Base-by-base conservation (phyloP, 139 green algal genomes). In the Asterochloris erici region DNA sequence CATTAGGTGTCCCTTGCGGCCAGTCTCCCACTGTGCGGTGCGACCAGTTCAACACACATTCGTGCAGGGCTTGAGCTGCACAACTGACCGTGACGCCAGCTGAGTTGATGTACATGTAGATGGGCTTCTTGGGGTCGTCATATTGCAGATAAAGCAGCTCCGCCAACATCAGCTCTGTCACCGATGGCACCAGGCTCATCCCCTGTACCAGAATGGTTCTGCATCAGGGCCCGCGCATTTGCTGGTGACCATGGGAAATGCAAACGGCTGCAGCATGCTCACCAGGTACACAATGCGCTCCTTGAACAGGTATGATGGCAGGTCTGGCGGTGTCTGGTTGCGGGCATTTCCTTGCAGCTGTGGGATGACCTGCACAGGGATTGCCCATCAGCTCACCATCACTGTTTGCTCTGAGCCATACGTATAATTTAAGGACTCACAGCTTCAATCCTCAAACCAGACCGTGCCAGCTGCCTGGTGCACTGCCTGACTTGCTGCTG, bases 41-140 rank as follows among this genome's bases (percentile, higher is more conserved):
- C 74, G 15, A 23, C 26, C 27, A 60, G n/a, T 77, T 14, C n/a
- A 77, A 0, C 26, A 61, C 23, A 12, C 9, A 11, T 0, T 10
- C 23, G 26, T 24, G n/a, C 73, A 77, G 26, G 62, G 73, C 10
- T 71, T 71, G 21, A 71, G 66, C 66, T 24, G 17, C 19, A 71
- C 17, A 71, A 85, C 88, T 93, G 76, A 84, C 96, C 86, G 89
- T 92, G 77, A 97, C 95, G 68, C 97, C 97, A 9, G 96, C 98
- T 54, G 94, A 98, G 91, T 99, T 99, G 91, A 99, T 99, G 91
- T 99, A 99, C 89, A 99, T 95, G 87, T 95, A 98, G 73, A 99
- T 96, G 21, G 97, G 97, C 71, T 95, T 93, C 1, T 81, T 89
- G 19, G 80, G 73, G 76, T 91, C 88, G 81, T 96, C 92, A 62